phyloP scores from a whole-genome alignment of 345 rosid genomes.

The Melastoma malabathricum region DNA sequence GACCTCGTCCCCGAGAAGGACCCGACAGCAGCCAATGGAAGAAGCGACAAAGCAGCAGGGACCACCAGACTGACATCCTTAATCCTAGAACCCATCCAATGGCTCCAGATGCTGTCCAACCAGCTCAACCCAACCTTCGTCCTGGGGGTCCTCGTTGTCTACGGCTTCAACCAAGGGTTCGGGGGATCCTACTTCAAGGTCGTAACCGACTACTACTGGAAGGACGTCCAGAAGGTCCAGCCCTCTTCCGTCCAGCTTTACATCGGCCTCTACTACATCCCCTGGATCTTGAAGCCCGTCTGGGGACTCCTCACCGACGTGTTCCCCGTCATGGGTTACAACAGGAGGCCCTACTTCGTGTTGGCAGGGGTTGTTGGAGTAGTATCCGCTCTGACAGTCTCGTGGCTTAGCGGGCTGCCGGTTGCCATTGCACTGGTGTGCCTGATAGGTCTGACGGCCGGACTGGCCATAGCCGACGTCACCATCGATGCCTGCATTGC shows the following conservation, averaged over 20 bases:
- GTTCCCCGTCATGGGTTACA: conserved; percentile 54
- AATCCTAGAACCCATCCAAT: conserved; percentile 49
- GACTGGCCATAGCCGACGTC: conserved; percentile 72
- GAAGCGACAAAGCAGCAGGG: too few relatives aligned
- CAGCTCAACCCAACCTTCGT: conserved; percentile 50
- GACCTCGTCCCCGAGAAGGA: too few relatives aligned
- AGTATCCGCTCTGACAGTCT: conserved; percentile 39
- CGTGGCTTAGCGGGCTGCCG: conserved; percentile 29
- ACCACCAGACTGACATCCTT: conserved; percentile 14
- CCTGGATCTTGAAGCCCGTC: conserved; percentile 69
- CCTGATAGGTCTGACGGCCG: conserved; percentile 52
- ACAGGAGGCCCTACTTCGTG: conserved; percentile 58
- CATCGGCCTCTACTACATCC: conserved; percentile 59
- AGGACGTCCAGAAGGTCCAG: conserved; percentile 63
- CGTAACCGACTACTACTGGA: conserved; percentile 72
- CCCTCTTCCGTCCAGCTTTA: conserved; percentile 67
- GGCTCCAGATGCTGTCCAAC: conserved; percentile 56
- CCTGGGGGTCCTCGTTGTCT: conserved; percentile 48
- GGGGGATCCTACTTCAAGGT: conserved; percentile 63
- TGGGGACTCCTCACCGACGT: conserved; percentile 79
- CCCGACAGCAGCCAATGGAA: too few relatives aligned
- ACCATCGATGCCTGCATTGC: conserved; percentile 86
- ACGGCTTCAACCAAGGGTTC: conserved; percentile 72
- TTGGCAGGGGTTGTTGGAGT: conserved; percentile 51
- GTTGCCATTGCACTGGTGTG: conserved; percentile 43